phyloP scores from a whole-genome alignment of 352 stramenopile genomes.

The Globisporangium acanthophoron region DNA sequence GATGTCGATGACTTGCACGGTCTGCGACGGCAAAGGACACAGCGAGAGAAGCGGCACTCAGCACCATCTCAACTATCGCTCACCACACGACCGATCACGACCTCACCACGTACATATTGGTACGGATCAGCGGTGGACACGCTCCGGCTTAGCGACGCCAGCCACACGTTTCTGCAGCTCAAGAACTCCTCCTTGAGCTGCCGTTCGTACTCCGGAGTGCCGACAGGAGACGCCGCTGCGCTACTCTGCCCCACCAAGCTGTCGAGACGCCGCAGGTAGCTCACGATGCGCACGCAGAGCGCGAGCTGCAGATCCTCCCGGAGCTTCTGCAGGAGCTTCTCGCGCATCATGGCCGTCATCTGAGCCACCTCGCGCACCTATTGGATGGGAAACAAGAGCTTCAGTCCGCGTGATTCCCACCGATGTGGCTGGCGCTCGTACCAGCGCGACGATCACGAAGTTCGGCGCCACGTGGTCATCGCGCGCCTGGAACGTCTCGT shows the following conservation, averaged over 20 bases:
- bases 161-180: constrained; percentile 64
- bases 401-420: background rate
- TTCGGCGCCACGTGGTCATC: constrained; percentile 26
- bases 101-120: constrained; percentile 50
- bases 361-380: constrained; percentile 59
- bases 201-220: constrained; percentile 60
- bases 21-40: constrained; percentile 21
- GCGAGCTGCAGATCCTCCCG: constrained; percentile 76
- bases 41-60: background rate
- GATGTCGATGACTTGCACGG: constrained; percentile 83
- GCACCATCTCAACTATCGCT: background rate
- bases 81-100: no score
- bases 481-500: constrained; percentile 55
- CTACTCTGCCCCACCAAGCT: constrained; percentile 20
- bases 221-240: constrained; percentile 14
- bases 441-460: constrained; percentile 57
- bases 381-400: background rate
- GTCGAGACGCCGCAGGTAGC: constrained; percentile 74
- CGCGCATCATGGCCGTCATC: constrained; percentile 53
- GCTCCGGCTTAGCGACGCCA: constrained; percentile 50
- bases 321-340: constrained; percentile 80
- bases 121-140: constrained; percentile 69
- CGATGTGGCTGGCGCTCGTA: constrained; percentile 9
- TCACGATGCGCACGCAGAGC: constrained; percentile 76
- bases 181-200: constrained; percentile 86